Base-by-base conservation (phyloP, 331 rosid genomes). In the Spiraea crenata region DNA sequence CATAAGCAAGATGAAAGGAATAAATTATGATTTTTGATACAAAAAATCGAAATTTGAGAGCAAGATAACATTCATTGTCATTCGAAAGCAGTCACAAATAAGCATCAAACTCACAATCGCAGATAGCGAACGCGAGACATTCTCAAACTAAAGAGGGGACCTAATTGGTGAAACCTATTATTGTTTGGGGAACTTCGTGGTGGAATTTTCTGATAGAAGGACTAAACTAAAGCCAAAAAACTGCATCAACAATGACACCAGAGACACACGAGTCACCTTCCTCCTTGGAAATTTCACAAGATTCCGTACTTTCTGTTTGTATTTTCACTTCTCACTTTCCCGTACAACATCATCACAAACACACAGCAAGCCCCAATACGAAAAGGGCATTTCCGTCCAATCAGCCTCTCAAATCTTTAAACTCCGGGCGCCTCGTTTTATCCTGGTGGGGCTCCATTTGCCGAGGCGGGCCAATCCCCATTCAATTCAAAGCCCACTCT, bases 201-300 rank as follows among this genome's bases (percentile, higher is more conserved):
- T 46, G 12, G 13, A 54, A 25, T 25, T 49, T 63, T 72, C 60
- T 69, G 54, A 61, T 45, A 5, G 47, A 20, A 7, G 0, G 40
- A 44, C 15, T 38, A 9, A 38, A 16, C 34, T 25, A 25, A 25
- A 25, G 31, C 31, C 31, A 25, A 25, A 25, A 45, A 70, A 51
- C 5, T 39, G 60, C 57, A 47, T 35, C 70, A 70, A 64, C 25
- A 52, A 52, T 20, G 34, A 48, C 57, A 50, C 4, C 42, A 39
- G 68, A 50, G 71, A 71, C 16, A 50, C 74, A 71, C 16, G 47
- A 31, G 57, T 54, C 72, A 69, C 12, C 64, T 52, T 41, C 37
- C 67, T 74, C 73, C 4, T 63, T 49, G 80, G 86, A 82, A 85
- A 79, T 71, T 85, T 76, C 80, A 57, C 65, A 69, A 68, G 61